Base-by-base conservation (phyloP, 345 rosid genomes). In the Anacardium occidentale region DNA sequence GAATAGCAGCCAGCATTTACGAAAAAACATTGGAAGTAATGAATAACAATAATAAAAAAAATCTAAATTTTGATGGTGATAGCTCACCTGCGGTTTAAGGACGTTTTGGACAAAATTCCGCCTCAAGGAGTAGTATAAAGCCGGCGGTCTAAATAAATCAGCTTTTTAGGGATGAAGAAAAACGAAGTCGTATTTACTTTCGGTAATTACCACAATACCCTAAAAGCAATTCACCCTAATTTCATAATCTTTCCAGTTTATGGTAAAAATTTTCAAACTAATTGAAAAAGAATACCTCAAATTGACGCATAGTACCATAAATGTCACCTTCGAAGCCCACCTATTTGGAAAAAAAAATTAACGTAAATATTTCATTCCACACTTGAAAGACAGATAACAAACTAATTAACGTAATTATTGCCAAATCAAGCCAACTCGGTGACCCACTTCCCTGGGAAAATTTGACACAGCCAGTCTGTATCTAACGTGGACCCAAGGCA, bases 401-500 rank as follows among this genome's bases (percentile, higher is more conserved):
- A 24, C 20, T 37, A 26, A 10, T 21, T n/a, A 37, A 40, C 6
- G 9, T 55, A 54, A 68, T 68, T 54, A 54, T 68, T 53, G 51
- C 53, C 53, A n/a, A 45, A 53, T 29, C 44, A 15, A 34, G 12
- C 22, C 59, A 71, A 21, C 7, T 37, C 3, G 26, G 45, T 47
- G 67, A 32, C 60, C 59, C 68, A 71, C 66, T 12, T 47, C 29
- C 65, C 2, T 61, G 65, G 20, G 47, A 47, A 58, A 57, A 52
- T n/a, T 32, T 68, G 62, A 56, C 54, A 64, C 53, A 22, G 3
- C 20, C 10, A 15, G 42, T 44, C 44, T 21, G 1, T 14, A 29
- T 45, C 40, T 20, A 60, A 48, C 26, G 48, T 71, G 74, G 74
- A 71, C 50, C 57, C 37, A 60, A 13, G n/a, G 47, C 66, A 60